Base-by-base conservation (phyloP, 305 asterid species). In the Euphrasia arctica region DNA sequence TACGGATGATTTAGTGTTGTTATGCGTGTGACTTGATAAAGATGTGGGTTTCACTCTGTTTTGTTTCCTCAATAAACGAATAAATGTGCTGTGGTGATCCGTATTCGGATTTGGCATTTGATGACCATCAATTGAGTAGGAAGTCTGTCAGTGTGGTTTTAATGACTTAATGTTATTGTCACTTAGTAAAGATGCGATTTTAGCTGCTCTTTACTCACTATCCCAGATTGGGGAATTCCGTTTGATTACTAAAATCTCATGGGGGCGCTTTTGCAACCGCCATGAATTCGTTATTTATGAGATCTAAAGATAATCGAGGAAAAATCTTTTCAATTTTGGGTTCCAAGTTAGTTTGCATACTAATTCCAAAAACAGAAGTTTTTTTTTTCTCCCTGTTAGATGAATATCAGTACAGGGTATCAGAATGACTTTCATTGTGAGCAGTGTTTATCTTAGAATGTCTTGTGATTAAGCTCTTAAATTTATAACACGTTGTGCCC, bases 41-140 rank as follows among this genome's bases (percentile, higher is more conserved):
- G 58, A 48, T 65, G 74, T 22, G 15, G 45, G 55, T 43, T 74
- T 48, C 54, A 45, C 48, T 54, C 69, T 58, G 56, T 61, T 65
- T n/a, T 66, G 55, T 50, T 50, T 61, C 39, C 39, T 9, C 34
- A 4, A 25, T 0, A 60, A 29, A 29, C 65, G 49, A 28, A 36
- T 61, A 31, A 52, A 5, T 41, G 6, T 11, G 59, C 15, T 47
- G 8, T 6, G 41, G 31, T 48, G 47, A 9, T 18, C 41, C 64
- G 11, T 52, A 43, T 41, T 62, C 39, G 10, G 57, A 9, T 29
- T 65, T 45, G n/a, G 59, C 28, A 13, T n/a, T 55, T 70, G 15
- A 47, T n/a, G 15, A 60, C 45, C 29, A n/a, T 34, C 54, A 63
- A 60, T 52, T 15, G 25, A 54, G 9, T 36, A 25, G 10, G 9